Conservation (phyloP, 495 filamentous ascomycete genomes). For the Xeromyces bisporus region DNA sequence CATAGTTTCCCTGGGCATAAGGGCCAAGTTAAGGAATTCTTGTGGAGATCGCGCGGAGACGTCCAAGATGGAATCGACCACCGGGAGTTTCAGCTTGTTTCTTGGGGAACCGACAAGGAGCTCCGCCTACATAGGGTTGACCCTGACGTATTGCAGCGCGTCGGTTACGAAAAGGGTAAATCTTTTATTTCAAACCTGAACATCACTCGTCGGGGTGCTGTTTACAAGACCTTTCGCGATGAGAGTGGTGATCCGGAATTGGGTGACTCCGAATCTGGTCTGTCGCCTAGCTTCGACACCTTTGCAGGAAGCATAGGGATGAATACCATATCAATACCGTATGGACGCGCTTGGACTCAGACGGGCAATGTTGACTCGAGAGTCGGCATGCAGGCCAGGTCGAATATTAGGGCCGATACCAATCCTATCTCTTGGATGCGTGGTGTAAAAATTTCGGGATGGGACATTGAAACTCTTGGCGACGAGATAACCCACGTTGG, state of each 20-base stretch:
- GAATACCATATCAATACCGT: conserved; percentile 34
- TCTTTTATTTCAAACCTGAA: conserved; percentile 47
- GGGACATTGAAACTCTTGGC: conserved; percentile 67
- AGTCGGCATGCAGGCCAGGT: conserved; percentile 48
- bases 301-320: conserved; percentile 24
- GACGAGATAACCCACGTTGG: conserved; percentile 79
- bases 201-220: conserved; percentile 63
- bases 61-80: conserved; percentile 62
- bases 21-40: conserved; percentile 79
- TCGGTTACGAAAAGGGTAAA: conserved; percentile 62
- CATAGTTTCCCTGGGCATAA: conserved; percentile 68
- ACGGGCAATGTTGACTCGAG: conserved; percentile 32
- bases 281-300: conserved; percentile 13
- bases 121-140: conserved; percentile 65
- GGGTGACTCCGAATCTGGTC: conserved; percentile 16
- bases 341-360: conserved; percentile 23
- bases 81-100: conserved; percentile 83
- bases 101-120: conserved; percentile 77
- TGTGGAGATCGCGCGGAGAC: conserved; percentile 70
- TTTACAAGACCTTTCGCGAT: conserved; percentile 75
- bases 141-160: conserved; percentile 40
- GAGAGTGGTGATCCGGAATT: conserved; percentile 20
- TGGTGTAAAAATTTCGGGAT: conserved; percentile 66
- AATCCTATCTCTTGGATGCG: conserved; percentile 88
- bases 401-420: conserved; percentile 36